Base-by-base conservation (phyloP, 2,329 filamentous ascomycete species). In the Pseudocercospora pini-densiflorae region DNA sequence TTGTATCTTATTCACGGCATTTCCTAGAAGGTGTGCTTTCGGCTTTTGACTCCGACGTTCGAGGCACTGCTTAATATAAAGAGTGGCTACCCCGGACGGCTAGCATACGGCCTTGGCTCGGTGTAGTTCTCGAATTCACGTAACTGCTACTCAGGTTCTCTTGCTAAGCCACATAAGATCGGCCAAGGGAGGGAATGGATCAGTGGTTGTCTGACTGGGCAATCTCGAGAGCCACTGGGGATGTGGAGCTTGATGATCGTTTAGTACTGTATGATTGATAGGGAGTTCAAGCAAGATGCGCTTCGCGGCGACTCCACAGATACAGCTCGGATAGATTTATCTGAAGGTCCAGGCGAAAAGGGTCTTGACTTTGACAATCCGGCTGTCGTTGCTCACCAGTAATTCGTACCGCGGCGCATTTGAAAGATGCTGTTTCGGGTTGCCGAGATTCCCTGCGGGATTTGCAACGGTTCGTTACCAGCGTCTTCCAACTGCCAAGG, bases 391-490 rank as follows among this genome's bases (percentile, higher is more conserved):
- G 16, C 16, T 43, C 16, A 36, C 12, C 24, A 31, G 27, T 55
- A 2, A 24, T 31, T 27, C 23, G 27, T 55, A 55, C 51, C 51
- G 27, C 51, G 51, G 51, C 24, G 51, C 51, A 27, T 31, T 31
- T 31, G 23, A 33, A 16, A 21, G 19, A 27, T 51, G 47, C 24
- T 54, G 51, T 29, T 27, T 54, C 51, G 51, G 51, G 23, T 21
- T 16, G 19, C 49, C 24, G 49, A 54, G 23, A 54, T n/a, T 9
- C 24, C 21, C 21, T 12, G 51, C 51, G 51, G 51, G 16, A 31
- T 54, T 29, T 27, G 51, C 51, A 29, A 54, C 51, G 31, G 19
- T 54, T 54, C 51, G 24, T n/a, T 54, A 27, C 51, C 51, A n/a
- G 36, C 36, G 40, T 43, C 40, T 3, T 43, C 40, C 40, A 43